A percentile compares a stretch with the other conserved stretches of the same genome.
Conservation (phyloP, 2,329 filamentous ascomycete species). For the Penicillium sp. region DNA sequence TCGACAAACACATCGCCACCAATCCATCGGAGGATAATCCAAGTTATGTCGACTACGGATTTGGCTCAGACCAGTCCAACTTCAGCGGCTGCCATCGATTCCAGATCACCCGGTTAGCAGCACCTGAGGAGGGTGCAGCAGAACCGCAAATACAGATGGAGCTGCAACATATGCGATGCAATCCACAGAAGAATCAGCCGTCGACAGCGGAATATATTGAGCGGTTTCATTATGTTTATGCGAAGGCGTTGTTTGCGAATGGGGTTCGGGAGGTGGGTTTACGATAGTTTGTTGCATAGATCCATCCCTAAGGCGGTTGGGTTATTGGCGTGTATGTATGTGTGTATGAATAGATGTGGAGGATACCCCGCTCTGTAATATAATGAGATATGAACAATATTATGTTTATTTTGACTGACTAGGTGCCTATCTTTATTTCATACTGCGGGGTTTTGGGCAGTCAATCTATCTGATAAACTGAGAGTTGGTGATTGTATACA, state of each 20-base stretch:
- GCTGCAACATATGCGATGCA: conserved; percentile 17
- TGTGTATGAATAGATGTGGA: not conserved
- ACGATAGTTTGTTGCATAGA: not conserved
- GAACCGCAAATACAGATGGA: conserved; percentile 12
- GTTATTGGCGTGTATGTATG: not conserved
- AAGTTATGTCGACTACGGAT: conserved; percentile 19
- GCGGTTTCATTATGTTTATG: conserved; percentile 14
- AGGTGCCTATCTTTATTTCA: no score
- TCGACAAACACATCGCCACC: conserved; percentile 15
- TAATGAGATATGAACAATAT: no score
- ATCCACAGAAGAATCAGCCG: conserved; percentile 16
- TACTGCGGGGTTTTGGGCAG: no score
- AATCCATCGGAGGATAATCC: not conserved
- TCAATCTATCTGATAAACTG: no score
- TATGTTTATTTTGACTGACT: no score
- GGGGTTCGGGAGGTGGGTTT: conserved; percentile 7
- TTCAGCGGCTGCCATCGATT: conserved; percentile 18
- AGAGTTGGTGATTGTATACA: no score
- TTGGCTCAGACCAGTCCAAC: conserved; percentile 14
- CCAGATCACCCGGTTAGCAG: conserved; percentile 13
- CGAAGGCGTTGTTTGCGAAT: conserved; percentile 15
- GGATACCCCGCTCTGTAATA: not conserved
- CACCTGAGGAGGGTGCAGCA: not conserved
- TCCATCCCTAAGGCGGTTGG: not conserved
- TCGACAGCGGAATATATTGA: conserved; percentile 10